Percentiles rank a stretch among this genome's conserved stretches.
Conservation (phyloP, 208 protist genomes). For the Wallacemonas rigidus region DNA sequence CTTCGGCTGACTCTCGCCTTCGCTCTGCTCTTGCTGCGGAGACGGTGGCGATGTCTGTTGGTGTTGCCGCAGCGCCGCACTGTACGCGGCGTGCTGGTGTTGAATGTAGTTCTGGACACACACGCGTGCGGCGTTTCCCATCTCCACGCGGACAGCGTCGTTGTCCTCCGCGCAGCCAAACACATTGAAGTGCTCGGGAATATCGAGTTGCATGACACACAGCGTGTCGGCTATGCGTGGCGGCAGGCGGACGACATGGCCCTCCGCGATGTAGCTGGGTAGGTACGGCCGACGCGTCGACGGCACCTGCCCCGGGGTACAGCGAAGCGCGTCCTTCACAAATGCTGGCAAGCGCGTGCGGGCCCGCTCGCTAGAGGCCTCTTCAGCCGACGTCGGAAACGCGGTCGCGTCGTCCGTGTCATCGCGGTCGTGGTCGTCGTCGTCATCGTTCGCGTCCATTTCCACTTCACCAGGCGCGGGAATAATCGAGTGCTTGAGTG, state of each 20-base stretch:
- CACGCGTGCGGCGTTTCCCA: constrained; percentile 56
- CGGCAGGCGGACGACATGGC: constrained; percentile 46
- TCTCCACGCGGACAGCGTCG: constrained; percentile 34
- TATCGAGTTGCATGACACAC: constrained; percentile 44
- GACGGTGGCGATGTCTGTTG: neutral
- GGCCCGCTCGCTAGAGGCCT: no score
- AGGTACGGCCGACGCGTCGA: constrained; percentile 33
- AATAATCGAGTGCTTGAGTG: constrained; percentile 24
- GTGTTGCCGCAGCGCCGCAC: constrained; percentile 3
- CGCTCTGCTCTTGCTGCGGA: neutral
- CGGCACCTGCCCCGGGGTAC: neutral
- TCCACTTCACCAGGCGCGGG: constrained; percentile 1
- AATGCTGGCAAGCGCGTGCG: constrained; percentile 3
- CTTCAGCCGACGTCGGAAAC: no score
- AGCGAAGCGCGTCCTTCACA: constrained; percentile 1
- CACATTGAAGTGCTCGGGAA: constrained; percentile 72
- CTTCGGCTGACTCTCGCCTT: neutral
- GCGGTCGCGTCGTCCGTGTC: no score
- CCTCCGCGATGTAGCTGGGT: constrained; percentile 71
- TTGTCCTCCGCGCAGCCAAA: constrained; percentile 30
- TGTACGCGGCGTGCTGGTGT: constrained; percentile 2
- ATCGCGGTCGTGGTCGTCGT: neutral
- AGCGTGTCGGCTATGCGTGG: constrained; percentile 53
- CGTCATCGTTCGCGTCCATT: neutral
- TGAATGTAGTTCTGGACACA: constrained; percentile 72